Percentiles rank a stretch among this genome's conserved stretches.
Conservation (phyloP, 2,329 filamentous ascomycete genomes). For the Hypoxylon sp. region DNA sequence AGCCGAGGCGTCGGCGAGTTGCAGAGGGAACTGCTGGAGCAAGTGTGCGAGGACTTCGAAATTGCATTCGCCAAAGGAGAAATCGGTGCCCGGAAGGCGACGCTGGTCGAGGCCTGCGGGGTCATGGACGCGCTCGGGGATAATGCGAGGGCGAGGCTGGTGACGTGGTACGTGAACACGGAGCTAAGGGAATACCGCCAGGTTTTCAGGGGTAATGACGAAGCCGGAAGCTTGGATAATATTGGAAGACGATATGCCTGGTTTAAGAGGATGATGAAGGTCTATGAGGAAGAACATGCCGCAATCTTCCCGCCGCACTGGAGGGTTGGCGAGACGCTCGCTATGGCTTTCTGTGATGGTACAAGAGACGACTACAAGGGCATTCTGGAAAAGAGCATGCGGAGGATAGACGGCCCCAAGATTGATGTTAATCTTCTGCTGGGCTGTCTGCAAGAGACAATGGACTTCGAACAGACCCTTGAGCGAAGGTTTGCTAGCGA, state of each 20-base stretch:
- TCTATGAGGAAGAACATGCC: constrained; percentile 93
- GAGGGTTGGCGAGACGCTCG: constrained; percentile 91
- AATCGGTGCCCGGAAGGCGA: constrained; percentile 76
- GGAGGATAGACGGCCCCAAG: constrained; percentile 80
- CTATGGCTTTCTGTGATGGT: constrained; percentile 94
- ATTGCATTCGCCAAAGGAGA: constrained; percentile 93
- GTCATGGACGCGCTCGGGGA: constrained; percentile 97
- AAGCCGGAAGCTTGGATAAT: constrained; percentile 96
- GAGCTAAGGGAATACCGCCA: constrained; percentile 95
- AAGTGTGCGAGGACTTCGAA: constrained; percentile 99
- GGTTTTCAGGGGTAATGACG: constrained; percentile 95
- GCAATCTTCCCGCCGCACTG: constrained; percentile 88
- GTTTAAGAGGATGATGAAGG: constrained; percentile 96
- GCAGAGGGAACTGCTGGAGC: constrained; percentile 92
- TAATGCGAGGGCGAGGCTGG: constrained; percentile 81
- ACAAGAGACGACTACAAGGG: constrained; percentile 96
- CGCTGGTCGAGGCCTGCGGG: constrained; percentile 87
- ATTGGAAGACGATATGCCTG: constrained; percentile 95
- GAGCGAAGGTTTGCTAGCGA: constrained; percentile 85
- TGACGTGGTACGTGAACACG: constrained; percentile 99
- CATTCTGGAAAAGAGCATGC: constrained; percentile 90
- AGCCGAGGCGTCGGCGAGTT: constrained; percentile 94
- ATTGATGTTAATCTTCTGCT: constrained; percentile 92
- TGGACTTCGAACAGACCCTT: constrained; percentile 95
- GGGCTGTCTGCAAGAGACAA: constrained; percentile 91